Evolutionary conservation across 805 yeast genomes (phyloP), one percentile per base, ranked within the genome.

Genomic region (Ogataea methanolica): DNA sequence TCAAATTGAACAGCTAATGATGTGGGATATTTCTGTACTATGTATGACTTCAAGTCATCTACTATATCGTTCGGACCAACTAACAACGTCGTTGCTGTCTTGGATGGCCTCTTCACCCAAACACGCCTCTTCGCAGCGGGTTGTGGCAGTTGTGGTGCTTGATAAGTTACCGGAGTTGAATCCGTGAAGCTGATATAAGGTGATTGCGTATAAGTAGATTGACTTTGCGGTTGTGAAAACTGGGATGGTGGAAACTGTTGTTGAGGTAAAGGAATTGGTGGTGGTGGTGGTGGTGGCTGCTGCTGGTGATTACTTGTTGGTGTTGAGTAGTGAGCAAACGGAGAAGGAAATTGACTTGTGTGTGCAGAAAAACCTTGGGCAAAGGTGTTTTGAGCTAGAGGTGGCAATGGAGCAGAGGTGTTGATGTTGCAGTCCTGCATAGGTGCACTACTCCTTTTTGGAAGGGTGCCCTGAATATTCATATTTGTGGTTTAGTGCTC

Each of bases 1-100:
- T 89, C 89, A 59, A 74, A 76, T 41, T 70, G 61, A 50, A 77
- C 62, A 4, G 82, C 86, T 47, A 85, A 60, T 2, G 88, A 75
- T 49, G 85, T 80, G 46, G 95, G 86, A 62, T 77, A 85, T 56
- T 83, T 86, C 40, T 68, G 68, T 35, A 82, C 65, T 1, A 91
- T 74, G 49, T 80, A 74, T 11, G 74, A 68, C 59, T 91, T 91
- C 56, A 91, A 70, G 64, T 92, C 96, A 63, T 91, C 98, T 5
- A 91, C 76, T 1, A 90, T 74, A 59, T 87, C 92, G 19, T 65
- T 60, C 31, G 79, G 79, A 16, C 72, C 71, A 17, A 87, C 84
- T 48, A 72, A 61, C 6, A 91, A 66, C 1, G 95, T 78, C 0
- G 96, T 88, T 3, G 97, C 86, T 16, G 73, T 74, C 1, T 79